Base-by-base conservation (phyloP, 805 yeast species). In the Saturnispora galanensis region DNA sequence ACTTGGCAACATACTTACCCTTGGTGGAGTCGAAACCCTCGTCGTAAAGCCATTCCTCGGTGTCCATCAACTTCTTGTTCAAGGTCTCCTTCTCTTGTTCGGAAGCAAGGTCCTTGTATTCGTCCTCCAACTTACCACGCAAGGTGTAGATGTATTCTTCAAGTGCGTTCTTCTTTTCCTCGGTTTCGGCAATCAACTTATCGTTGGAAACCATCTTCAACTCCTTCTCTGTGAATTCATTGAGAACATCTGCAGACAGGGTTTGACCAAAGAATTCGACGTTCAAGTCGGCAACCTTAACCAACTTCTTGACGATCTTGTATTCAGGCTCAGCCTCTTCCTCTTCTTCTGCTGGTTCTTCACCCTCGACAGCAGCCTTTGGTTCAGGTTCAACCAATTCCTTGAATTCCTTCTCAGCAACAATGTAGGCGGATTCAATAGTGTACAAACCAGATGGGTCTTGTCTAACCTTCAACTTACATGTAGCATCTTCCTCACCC, bases 11-110 rank as follows among this genome's bases (percentile, higher is more conserved):
- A 76, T 90, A 93, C 66, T 84, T 86, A 58, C 93, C 98, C 79
- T 93, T 89, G 60, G 89, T 76, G 51, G 97, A 78, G 67, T 93
- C 99, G 64, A 85, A 88, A 62, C 97, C 97, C 47, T 88, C 98
- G 51, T 84, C 95, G 69, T 93, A 93, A 60, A 93, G 79, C 99
- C 99, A 93, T 63, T 90, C 96, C 76, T 93, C 98, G 54, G 97
- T 79, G 66, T 80, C 82, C 60, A 74, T 64, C 63, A 93, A 76
- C 74, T 83, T 74, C 49, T 70, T 84, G 41, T 76, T 65, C 60
- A 93, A 74, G 62, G 76, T 84, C 52, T 69, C 71, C 78, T 90
- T 90, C 77, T 93, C 98, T 59, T 79, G 87, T 49, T 83, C 94
- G 54, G 84, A 75, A 47, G 97, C 96, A 64, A 89, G 93, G 57